Base-by-base conservation (phyloP, 345 rosid species). In the Limnanthes douglasii region DNA sequence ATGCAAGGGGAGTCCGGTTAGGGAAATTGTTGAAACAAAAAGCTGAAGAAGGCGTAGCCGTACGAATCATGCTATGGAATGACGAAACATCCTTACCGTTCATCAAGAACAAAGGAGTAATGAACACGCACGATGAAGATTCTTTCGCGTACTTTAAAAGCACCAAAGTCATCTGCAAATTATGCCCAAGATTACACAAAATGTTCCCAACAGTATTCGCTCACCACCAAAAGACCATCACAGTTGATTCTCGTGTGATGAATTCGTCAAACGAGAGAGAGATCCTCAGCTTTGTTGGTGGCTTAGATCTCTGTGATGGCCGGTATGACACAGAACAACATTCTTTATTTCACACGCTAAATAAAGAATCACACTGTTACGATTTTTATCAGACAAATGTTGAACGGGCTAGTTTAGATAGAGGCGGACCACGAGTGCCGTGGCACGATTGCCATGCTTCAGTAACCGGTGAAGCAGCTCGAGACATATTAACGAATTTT, bases 401-500 rank as follows among this genome's bases (percentile, higher is more conserved):
- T 1, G 41, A 68, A 0, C 86, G 93, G 29, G 90, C 93, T 21
- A 62, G 61, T 15, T 64, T 72, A 18, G 65, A 56, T n/a, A 75
- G 37, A 53, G 97, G 97, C 5, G 95, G 97, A 26, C 97, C 97
- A 0, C 67, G 95, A 48, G 86, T 64, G 49, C 97, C 95, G 1
- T 83, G 97, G 97, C 97, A 88, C 20, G 95, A 88, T 21, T 69
- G 64, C 17, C 93, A 83, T 56, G 70, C 75, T 29, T 62, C 76
- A 6, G 43, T 88, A 7, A 45, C 57, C 4, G 93, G 97, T 3
- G 71, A 60, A 35, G 95, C 78, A 1, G 95, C 97, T 33, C 52
- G 66, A 72, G 95, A 88, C 39, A 50, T 78, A 12, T 19, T 78
- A 3, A 36, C 65, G 37, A 88, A 83, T 42, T 82, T 88, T 9